These are phyloP conservation scores for Salix caprea DNA, from an alignment of 345 rosid genomes.

Conservation along the genomic window DNA sequence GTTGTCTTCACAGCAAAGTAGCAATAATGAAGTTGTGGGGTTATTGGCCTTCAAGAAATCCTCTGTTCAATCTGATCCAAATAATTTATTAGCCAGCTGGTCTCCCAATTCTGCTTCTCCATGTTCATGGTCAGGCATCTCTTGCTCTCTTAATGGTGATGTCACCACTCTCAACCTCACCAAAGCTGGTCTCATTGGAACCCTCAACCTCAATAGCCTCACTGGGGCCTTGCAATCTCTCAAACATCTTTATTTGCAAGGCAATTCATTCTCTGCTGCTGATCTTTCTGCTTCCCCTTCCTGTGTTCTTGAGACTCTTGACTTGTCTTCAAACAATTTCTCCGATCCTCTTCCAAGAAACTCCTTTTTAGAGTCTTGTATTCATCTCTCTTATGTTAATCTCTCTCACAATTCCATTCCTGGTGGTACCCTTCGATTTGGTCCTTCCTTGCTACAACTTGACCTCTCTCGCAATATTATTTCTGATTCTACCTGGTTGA, in stretches of 20 bases:
- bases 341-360: constrained; percentile 39
- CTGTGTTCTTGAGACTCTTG: constrained; percentile 54
- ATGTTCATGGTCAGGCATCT: constrained; percentile 71
- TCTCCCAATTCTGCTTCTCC: constrained; percentile 33
- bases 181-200: constrained; percentile 48
- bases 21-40: constrained; percentile 36
- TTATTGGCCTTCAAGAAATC: constrained; percentile 58
- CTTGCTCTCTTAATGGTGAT: constrained; percentile 49
- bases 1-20: constrained; percentile 19
- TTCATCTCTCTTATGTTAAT: constrained; percentile 35
- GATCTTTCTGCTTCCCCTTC: constrained; percentile 34
- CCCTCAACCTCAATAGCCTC: constrained; percentile 47
- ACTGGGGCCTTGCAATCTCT: constrained; percentile 47
- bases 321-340: constrained; percentile 63
- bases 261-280: constrained; percentile 51
- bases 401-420: constrained; percentile 54
- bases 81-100: constrained; percentile 51
- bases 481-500: constrained; percentile 43
- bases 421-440: constrained; percentile 42
- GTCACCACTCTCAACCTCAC: constrained; percentile 50
- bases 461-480: constrained; percentile 52
- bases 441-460: constrained; percentile 47
- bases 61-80: constrained; percentile 64
- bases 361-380: constrained; percentile 43
- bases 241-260: constrained; percentile 40